These are phyloP conservation scores for Solanum appendiculatum DNA, from an alignment of 257 asterid genomes.

Conservation along the genomic window DNA sequence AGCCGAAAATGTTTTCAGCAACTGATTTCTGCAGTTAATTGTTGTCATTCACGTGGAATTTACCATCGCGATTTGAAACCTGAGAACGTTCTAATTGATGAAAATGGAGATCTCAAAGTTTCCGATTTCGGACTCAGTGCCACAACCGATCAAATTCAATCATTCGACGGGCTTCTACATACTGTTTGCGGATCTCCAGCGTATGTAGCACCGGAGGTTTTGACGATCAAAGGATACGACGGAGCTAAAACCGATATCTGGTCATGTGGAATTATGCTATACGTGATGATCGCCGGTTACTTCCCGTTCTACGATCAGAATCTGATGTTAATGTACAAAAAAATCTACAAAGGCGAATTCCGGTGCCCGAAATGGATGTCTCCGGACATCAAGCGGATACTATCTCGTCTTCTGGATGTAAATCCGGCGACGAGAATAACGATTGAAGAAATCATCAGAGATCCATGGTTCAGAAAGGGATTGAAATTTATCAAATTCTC, in stretches of 20 bases:
- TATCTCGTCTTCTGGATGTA: constrained; percentile 55
- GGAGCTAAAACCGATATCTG: constrained; percentile 77
- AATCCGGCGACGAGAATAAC: constrained; percentile 67
- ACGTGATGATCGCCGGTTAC: constrained; percentile 51
- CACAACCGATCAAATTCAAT: constrained; percentile 36
- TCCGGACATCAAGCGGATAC: constrained; percentile 32
- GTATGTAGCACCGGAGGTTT: constrained; percentile 91
- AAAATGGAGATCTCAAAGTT: constrained; percentile 62
- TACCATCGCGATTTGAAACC: constrained; percentile 90
- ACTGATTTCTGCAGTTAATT: constrained; percentile 61
- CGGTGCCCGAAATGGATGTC: not conserved
- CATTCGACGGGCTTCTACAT: constrained; percentile 55
- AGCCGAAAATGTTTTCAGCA: constrained; percentile 70
- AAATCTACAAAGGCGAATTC: constrained; percentile 15
- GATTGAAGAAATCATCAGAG: constrained; percentile 53
- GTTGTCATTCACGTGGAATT: constrained; percentile 72
- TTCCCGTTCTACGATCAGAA: constrained; percentile 64
- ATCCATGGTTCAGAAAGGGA: constrained; percentile 78
- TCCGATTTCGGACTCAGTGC: constrained; percentile 95
- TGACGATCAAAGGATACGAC: constrained; percentile 71
- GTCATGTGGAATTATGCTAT: constrained; percentile 69
- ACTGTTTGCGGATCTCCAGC: constrained; percentile 98
- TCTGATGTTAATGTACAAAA: constrained; percentile 48
- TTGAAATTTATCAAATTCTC: constrained; percentile 11
- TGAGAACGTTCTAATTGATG: constrained; percentile 75